Conservation (phyloP, 2,329 filamentous ascomycete species). For the Verticillium isaacii region DNA sequence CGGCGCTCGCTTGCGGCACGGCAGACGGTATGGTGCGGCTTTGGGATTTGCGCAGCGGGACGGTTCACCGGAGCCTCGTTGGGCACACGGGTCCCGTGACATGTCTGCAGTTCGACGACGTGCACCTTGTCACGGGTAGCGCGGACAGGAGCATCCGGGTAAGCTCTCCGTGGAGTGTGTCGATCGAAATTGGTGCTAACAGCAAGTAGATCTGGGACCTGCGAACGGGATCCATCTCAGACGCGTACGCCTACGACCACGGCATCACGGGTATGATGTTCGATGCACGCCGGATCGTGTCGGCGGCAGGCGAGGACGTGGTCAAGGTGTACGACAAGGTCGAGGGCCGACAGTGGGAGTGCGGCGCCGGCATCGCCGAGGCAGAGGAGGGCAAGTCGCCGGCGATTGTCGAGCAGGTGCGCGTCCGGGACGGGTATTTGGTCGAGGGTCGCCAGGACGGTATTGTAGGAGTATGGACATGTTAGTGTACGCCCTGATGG, state of each 20-base stretch:
- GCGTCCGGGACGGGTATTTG: conserved; percentile 90
- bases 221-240: conserved; percentile 88
- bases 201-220: conserved; percentile 87
- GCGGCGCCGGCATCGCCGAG: conserved; percentile 73
- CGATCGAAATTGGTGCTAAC: conserved; percentile 14
- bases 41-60: conserved; percentile 94
- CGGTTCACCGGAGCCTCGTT: conserved; percentile 93
- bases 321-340: conserved; percentile 98
- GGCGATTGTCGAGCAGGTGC: conserved; percentile 74
- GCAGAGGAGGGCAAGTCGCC: conserved; percentile 61
- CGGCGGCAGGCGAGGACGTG: conserved; percentile 85
- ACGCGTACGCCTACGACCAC: conserved; percentile 92
- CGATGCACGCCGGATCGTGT: conserved; percentile 81
- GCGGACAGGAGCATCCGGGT: conserved; percentile 90
- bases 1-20: conserved; percentile 90
- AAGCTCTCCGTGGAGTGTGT: conserved; percentile 34
- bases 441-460: conserved; percentile 87
- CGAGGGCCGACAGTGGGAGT: conserved; percentile 94
- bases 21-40: conserved; percentile 95
- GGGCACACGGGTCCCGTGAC: conserved; percentile 95
- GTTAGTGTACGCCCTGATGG: conserved; percentile 29
- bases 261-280: conserved; percentile 97
- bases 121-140: conserved; percentile 90
- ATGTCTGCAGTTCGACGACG: conserved; percentile 91
- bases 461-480: conserved; percentile 86